A percentile compares a stretch with the other conserved stretches of the same genome.
Evolutionary conservation across 176 grass and related monocot species (phyloP).

Genomic region (Calamus simplicifolius): DNA sequence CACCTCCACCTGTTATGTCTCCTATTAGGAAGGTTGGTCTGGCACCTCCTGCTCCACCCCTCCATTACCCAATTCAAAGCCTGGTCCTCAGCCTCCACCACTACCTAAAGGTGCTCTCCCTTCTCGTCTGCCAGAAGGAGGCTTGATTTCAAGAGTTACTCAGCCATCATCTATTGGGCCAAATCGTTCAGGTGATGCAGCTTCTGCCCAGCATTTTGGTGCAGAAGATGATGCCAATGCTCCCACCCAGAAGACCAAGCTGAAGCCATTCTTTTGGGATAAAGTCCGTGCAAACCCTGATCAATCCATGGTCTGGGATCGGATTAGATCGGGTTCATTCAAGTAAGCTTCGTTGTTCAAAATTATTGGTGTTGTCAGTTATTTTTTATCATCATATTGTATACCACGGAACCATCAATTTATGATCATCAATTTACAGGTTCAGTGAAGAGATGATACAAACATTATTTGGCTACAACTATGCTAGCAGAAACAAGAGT

Average conservation of each 20-base stretch:
- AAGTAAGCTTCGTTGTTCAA: slow-evolving; percentile 50
- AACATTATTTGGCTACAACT: slow-evolving; percentile 56
- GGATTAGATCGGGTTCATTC: slow-evolving; percentile 67
- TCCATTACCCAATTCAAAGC: slow-evolving; percentile 24
- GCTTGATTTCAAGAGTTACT: neutral
- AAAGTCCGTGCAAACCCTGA: slow-evolving; percentile 64
- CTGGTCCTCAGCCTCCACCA: slow-evolving; percentile 10
- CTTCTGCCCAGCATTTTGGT: neutral
- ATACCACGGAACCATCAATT: no score
- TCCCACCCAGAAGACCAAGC: slow-evolving; percentile 49
- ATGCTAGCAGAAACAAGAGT: slow-evolving; percentile 33
- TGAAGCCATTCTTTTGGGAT: slow-evolving; percentile 99
- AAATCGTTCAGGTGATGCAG: neutral
- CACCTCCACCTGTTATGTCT: slow-evolving; percentile 2
- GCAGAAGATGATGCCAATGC: slow-evolving; percentile 14
- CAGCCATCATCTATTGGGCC: slow-evolving; percentile 18
- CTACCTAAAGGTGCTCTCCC: neutral
- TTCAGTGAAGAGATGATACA: slow-evolving; percentile 78
- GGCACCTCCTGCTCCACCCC: slow-evolving; percentile 31
- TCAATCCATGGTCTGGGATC: slow-evolving; percentile 71
- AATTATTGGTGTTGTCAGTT: no score
- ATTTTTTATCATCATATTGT: no score
- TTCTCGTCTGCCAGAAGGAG: neutral
- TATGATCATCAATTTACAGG: slow-evolving; percentile 22
- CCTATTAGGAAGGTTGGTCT: slow-evolving; percentile 25